Conservation (phyloP, 352 stramenopile species). For the Pythium rhizo-oryzae region DNA sequence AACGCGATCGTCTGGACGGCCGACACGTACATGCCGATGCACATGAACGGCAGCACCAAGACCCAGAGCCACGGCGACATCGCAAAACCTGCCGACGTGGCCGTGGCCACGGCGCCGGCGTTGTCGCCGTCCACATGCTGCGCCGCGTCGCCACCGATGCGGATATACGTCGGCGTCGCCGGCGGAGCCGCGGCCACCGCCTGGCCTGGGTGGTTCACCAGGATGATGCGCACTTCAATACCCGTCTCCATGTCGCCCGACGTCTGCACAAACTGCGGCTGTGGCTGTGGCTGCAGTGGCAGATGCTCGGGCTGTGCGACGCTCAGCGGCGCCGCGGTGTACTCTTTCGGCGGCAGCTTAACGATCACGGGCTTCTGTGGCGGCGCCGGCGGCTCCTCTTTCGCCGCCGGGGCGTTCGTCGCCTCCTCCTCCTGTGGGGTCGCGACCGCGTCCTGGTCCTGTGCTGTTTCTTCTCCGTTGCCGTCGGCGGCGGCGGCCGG, state of each 20-base stretch:
- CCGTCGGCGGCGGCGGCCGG: slow-evolving; percentile 3
- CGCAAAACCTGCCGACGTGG: slow-evolving; percentile 26
- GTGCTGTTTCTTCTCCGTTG: background rate
- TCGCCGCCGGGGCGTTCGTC: background rate
- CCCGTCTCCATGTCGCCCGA: slow-evolving; percentile 13
- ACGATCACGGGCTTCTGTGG: background rate
- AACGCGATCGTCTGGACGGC: slow-evolving; percentile 43
- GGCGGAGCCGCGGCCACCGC: slow-evolving; percentile 1
- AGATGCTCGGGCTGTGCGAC: background rate
- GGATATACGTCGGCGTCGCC: slow-evolving; percentile 16
- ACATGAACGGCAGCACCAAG: slow-evolving; percentile 66
- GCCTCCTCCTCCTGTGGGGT: background rate
- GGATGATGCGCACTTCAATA: slow-evolving; percentile 31
- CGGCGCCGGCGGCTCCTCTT: background rate
- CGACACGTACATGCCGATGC: slow-evolving; percentile 58
- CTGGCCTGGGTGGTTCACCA: slow-evolving; percentile 27
- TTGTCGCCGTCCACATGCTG: slow-evolving; percentile 24
- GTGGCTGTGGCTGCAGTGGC: background rate
- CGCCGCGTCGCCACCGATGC: slow-evolving; percentile 24
- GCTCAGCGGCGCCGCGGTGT: background rate
- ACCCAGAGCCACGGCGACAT: slow-evolving; percentile 49
- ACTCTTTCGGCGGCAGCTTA: background rate
- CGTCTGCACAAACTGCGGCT: slow-evolving; percentile 14
- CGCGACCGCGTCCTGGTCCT: background rate
- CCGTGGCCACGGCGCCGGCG: slow-evolving; percentile 13